Base-by-base conservation (phyloP, 148 eudicot genomes). In the Drosera capensis region DNA sequence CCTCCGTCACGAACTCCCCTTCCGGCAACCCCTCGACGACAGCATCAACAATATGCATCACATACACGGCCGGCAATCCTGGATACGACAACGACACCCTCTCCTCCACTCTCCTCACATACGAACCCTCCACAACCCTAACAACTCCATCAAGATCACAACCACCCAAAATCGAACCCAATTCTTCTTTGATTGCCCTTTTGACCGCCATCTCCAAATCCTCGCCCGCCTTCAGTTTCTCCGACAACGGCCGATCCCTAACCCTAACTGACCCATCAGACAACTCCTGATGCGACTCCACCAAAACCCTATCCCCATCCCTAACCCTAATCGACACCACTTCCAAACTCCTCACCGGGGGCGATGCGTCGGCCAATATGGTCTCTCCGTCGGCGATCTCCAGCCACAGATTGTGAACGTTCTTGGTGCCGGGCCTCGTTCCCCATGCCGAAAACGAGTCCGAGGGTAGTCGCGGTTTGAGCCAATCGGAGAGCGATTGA, bases 11-110 rank as follows among this genome's bases (percentile, higher is more conserved):
- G 53, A 90, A 90, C 47, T 85, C 95, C 5, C 42, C 82, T 16
- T 76, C 82, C 0, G 93, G 95, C 75, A 90, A 73, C 3, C 95
- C 95, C 3, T 73, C 74, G 43, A 90, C 95, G 59, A 56, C 36
- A 0, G 77, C 99, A 39, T 85, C 85, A 23, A 90, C 82, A 8
- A 67, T 63, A 60, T 90, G 99, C 76, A 90, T 49, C 51, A 80
- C 77, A 60, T 90, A 90, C 53, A 84, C 59, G 42, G 85, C 99
- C 1, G 95, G 95, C 56, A 90, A 74, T 2, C 99, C 99, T 2
- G 95, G 99, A 51, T 90, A 90, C 15, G 99, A 90, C 2, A 63
- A 51, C 39, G 99, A 90, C 29, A 47, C 73, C 67, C 85, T 63
- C 60, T 90, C 93, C 47, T 90, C 99, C 42, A 78, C 82, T 31